Conservation (phyloP, 1,139 yeast genomes). For the Magnusiomyces magnusii region DNA sequence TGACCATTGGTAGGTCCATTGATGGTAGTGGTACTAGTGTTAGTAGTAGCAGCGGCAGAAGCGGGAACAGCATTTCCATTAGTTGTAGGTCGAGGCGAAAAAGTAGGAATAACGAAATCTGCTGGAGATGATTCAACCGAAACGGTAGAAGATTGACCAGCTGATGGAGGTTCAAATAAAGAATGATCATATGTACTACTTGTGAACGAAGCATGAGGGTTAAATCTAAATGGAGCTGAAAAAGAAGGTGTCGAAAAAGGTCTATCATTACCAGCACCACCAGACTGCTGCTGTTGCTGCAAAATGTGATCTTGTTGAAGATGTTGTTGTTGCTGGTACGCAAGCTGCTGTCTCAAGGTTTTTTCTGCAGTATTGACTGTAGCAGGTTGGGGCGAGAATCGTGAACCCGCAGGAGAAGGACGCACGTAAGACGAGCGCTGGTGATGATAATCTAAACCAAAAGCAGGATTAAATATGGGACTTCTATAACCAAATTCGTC, state of each 20-base stretch:
- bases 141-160: background rate
- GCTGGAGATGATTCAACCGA: background rate
- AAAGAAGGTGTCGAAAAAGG: background rate
- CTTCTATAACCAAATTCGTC: constrained; percentile 9
- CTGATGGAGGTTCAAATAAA: background rate
- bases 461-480: constrained; percentile 6
- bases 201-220: background rate
- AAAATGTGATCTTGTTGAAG: background rate
- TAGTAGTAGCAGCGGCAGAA: background rate
- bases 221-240: background rate
- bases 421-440: constrained; percentile 6
- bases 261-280: background rate
- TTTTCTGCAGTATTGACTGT: background rate
- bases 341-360: constrained; percentile 16
- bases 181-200: background rate
- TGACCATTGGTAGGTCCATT: background rate
- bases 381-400: constrained; percentile 9
- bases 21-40: background rate
- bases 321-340: constrained; percentile 10
- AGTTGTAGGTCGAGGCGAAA: background rate
- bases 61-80: background rate
- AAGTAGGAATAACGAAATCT: background rate
- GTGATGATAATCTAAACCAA: background rate
- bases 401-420: constrained; percentile 7
- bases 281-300: background rate